phyloP scores from a whole-genome alignment of 2,329 filamentous ascomycete species.

The Claviceps purpurea region DNA sequence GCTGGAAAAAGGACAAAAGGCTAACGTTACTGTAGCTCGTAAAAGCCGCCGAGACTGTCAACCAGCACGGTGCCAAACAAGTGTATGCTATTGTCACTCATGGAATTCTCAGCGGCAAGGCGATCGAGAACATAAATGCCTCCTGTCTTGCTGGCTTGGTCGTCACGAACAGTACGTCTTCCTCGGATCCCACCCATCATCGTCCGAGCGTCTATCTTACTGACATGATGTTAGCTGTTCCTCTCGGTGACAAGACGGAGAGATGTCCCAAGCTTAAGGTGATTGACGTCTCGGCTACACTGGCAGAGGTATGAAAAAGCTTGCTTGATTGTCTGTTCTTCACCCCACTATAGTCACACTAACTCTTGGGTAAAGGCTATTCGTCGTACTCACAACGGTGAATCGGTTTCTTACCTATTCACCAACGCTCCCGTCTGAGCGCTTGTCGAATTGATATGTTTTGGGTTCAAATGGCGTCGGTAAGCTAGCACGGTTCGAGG shows the following conservation, averaged over 20 bases:
- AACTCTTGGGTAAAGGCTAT: constrained; percentile 37
- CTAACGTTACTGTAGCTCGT: constrained; percentile 24
- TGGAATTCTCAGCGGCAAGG: constrained; percentile 77
- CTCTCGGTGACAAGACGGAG: constrained; percentile 62
- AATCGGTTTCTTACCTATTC: constrained; percentile 53
- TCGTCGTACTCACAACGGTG: constrained; percentile 53
- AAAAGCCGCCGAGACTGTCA: constrained; percentile 83
- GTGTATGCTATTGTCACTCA: constrained; percentile 94
- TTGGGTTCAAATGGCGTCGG: neutral
- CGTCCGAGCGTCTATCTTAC: constrained; percentile 1
- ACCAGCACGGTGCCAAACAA: constrained; percentile 72
- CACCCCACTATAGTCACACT: neutral
- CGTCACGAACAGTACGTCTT: constrained; percentile 65
- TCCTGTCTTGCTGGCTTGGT: constrained; percentile 67
- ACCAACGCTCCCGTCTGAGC: constrained; percentile 45
- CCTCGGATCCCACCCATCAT: neutral
- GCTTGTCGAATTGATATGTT: neutral
- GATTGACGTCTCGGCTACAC: constrained; percentile 80
- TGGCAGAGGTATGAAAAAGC: constrained; percentile 38
- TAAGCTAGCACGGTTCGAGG: neutral
- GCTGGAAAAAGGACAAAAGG: neutral
- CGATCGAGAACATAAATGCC: constrained; percentile 73
- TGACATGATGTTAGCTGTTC: constrained; percentile 21
- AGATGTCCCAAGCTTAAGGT: constrained; percentile 70
- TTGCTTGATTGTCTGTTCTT: neutral